Conservation (phyloP, 83 land plant species). For the Thuja plicata region DNA sequence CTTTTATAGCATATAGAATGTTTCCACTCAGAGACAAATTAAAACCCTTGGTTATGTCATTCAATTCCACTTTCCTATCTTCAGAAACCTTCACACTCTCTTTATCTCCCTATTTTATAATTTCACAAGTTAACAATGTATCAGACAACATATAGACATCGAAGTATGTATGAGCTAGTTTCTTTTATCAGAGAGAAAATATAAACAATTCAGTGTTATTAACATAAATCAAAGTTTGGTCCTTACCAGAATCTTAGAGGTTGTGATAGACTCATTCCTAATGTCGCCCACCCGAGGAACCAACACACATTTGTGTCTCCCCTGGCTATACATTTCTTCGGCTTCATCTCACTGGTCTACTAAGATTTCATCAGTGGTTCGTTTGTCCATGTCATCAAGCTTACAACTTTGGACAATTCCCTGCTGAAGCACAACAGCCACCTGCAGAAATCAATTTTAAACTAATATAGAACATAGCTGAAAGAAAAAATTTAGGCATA, state of each 20-base stretch:
- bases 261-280: not conserved
- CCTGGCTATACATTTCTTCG: not conserved
- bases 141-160: not conserved
- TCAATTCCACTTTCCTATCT: not conserved
- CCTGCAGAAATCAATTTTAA: not conserved
- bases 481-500: not conserved
- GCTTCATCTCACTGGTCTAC: not conserved
- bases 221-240: not conserved
- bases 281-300: not conserved
- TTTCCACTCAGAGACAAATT: not conserved
- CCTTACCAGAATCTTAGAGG: not conserved
- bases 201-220: not conserved
- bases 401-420: not conserved
- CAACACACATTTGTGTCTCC: not conserved
- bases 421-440: not conserved
- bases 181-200: not conserved
- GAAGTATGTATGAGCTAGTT: not conserved
- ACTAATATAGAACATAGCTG: not conserved
- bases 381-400: not conserved
- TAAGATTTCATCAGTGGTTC: not conserved
- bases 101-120: not conserved
- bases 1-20: not conserved
- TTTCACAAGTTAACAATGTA: not conserved
- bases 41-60: not conserved
- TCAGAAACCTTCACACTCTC: not conserved